Percentiles rank a stretch among this genome's conserved stretches.
Evolutionary conservation across 2,329 filamentous ascomycete species (phyloP).

Genomic region (Clarireedia sp.): DNA sequence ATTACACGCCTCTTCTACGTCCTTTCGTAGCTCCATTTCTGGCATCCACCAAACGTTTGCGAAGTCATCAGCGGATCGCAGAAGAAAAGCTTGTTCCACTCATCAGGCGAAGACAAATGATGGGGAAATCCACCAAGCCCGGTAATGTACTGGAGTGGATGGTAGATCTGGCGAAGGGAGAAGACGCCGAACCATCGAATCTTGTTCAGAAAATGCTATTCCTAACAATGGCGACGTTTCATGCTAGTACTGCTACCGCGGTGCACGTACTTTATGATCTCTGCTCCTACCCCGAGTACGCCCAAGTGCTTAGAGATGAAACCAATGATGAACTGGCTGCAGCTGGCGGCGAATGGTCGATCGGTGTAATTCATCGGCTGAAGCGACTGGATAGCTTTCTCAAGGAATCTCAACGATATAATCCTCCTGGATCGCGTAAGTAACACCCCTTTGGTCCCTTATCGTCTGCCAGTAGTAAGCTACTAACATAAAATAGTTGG

Average conservation of each 20-base stretch:
- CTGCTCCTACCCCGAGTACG: constrained; percentile 39
- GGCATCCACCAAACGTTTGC: too few species aligned
- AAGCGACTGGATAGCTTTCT: constrained; percentile 35
- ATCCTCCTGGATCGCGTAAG: constrained; percentile 20
- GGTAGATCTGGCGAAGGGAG: too few species aligned
- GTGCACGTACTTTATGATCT: constrained; percentile 47
- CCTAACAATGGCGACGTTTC: not conserved
- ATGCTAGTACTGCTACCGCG: constrained; percentile 28
- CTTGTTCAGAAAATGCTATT: not conserved
- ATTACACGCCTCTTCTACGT: not conserved
- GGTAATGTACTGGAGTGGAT: too few species aligned
- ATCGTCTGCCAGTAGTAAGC: not conserved
- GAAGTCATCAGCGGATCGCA: too few species aligned
- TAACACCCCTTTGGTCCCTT: not conserved
- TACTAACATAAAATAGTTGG: not conserved
- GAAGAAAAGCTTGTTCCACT: too few species aligned
- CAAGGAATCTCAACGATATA: constrained; percentile 34
- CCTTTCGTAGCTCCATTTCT: not conserved
- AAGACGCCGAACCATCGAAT: not conserved
- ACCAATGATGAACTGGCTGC: constrained; percentile 30
- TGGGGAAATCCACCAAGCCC: too few species aligned
- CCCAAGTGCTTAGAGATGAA: constrained; percentile 20
- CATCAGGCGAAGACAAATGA: too few species aligned
- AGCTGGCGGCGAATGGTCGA: constrained; percentile 8
- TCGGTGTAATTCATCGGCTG: constrained; percentile 12